Base-by-base conservation (phyloP, 2,329 filamentous ascomycete species). In the Paraphaeosphaeria sporulosa region DNA sequence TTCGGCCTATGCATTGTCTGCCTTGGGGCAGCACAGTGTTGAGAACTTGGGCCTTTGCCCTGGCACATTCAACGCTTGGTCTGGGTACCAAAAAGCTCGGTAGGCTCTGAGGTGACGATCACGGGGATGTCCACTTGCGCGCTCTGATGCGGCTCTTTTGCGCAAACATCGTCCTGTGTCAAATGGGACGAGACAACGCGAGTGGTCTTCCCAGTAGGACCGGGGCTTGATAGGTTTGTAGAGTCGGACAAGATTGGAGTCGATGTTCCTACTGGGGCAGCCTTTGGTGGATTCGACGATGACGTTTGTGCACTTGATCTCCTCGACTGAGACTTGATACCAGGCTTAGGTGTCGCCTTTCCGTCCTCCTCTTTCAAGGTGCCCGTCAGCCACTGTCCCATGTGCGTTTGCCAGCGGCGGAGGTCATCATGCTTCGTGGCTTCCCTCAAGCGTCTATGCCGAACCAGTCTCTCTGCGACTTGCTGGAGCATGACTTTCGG, bases 391-490 rank as follows among this genome's bases (percentile, higher is more conserved):
- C 73, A 76, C 59, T 75, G 70, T 2, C 78, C 78, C 74, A 78
- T 76, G 54, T 75, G 74, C 13, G 73, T 77, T 38, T 78, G 71
- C 77, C 77, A 80, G 23, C 78, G 67, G 57, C 52, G 68, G 10
- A 64, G 61, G 17, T 79, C 67, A 9, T 71, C 67, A n/a, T 65
- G 49, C 55, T 76, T 76, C 0, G 73, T 76, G 1, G 67, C 67
- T 64, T 83, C 81, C 53, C 82, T 69, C 19, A 80, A 71, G 25
- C 82, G 68, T 49, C 82, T 71, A 55, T 82, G 79, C 42, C 82
- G 64, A 0, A 83, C 82, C 3, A 84, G 69, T 58, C 82, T 81
- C 68, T 83, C 81, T 0, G 82, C 82, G 1, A 80, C 74, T 64
- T 84, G 82, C 57, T 73, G 66, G 15, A 84, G 68, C 69, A 83